Base-by-base conservation (phyloP, 2,329 filamentous ascomycete species). In the Ascochyta viciae-villosae region DNA sequence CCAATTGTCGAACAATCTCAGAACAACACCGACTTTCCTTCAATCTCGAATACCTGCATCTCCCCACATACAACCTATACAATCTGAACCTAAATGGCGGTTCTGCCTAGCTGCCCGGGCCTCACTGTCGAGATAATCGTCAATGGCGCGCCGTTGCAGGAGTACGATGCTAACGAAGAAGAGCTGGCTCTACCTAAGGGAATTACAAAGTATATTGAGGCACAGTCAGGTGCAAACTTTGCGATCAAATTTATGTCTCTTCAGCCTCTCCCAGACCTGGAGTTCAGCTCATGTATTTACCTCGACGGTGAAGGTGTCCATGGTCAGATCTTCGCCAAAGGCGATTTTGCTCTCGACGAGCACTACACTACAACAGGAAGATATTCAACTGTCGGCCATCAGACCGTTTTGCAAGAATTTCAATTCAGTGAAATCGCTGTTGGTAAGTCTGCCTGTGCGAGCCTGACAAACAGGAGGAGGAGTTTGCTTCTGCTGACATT, bases 181-280 rank as follows among this genome's bases (percentile, higher is more conserved):
- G 54, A 62, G 3, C 16, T 50, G 3, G 29, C 37, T 4, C 1
- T 12, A 27, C 24, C 40, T 0, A 56, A 47, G 3, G 57, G 51
- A 0, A 43, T 65, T 2, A 68, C 61, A 0, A 76, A 70, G 26
- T 76, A 74, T 38, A 59, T 77, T 23, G 69, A 75, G 39, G 66
- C 68, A 0, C 38, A 35, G 6, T 65, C 70, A 3, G 69, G 60
- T 7, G 58, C 62, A 3, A 38, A 63, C 1, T 73, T 76, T 43
- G 47, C 38, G 10, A 43, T 35, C 8, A 37, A 64, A 8, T 53
- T 34, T 34, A 34, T n/a, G 40, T 7, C 42, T n/a, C 1, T 2
- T 43, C 6, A 58, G 49, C 29, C n/a, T 13, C 24, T 38, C 16
- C 35, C 35, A 19, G 45, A 4, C 3, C 31, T 6, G 12, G 5